Conservation (phyloP, 257 asterid species). For the Solanum medicagineum region DNA sequence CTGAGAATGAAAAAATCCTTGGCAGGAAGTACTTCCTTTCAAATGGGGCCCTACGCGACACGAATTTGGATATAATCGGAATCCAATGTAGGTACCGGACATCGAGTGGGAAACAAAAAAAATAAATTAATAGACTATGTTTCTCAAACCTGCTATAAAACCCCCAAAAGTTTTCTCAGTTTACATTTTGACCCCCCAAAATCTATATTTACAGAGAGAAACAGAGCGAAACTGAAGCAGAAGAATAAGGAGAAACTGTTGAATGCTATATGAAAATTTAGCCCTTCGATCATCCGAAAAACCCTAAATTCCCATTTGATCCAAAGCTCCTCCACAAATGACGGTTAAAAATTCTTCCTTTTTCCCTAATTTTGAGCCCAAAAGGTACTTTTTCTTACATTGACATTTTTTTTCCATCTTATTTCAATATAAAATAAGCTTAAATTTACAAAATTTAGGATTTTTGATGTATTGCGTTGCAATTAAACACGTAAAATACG, state of each 20-base stretch:
- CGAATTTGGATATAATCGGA: too few species aligned
- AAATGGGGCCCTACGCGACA: too few species aligned
- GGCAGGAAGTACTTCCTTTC: too few species aligned
- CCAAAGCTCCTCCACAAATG: constrained; percentile 15
- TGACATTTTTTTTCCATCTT: background rate
- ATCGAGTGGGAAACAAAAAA: too few species aligned
- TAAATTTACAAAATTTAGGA: background rate
- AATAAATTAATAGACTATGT: too few species aligned
- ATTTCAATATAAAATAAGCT: background rate
- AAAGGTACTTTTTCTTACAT: constrained; percentile 9
- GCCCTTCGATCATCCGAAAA: constrained; percentile 17
- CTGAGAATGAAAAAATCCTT: too few species aligned
- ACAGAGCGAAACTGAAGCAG: background rate
- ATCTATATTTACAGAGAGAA: background rate
- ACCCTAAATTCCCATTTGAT: constrained; percentile 7
- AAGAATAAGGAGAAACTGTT: constrained; percentile 10
- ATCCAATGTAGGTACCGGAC: too few species aligned
- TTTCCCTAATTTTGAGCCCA: constrained; percentile 17
- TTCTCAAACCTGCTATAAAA: background rate
- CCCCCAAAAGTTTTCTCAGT: background rate
- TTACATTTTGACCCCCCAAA: background rate
- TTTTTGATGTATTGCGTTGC: background rate
- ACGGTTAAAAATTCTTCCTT: constrained; percentile 7
- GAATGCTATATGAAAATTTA: background rate
- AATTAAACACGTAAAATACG: background rate